Percentiles rank a stretch among this genome's conserved stretches.
phyloP scores from a whole-genome alignment of 2,329 filamentous ascomycete species.

The Alternaria panax region DNA sequence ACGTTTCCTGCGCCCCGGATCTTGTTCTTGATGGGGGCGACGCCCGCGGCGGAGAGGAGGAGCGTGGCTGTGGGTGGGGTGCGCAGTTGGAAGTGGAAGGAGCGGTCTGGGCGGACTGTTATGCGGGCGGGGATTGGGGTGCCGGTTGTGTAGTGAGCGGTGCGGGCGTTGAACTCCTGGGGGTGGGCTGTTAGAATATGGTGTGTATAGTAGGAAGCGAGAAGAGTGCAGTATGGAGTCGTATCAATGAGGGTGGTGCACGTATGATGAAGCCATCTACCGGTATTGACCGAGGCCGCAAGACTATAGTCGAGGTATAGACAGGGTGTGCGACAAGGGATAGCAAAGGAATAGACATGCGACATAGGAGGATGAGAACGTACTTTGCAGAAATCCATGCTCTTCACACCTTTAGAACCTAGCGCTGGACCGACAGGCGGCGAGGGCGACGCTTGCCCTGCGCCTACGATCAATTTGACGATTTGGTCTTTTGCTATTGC shows the following conservation, averaged over 20 bases:
- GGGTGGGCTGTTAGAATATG: not conserved
- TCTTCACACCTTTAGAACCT: slow-evolving; percentile 97
- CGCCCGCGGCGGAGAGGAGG: slow-evolving; percentile 81
- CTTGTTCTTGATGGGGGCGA: slow-evolving; percentile 76
- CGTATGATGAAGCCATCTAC: no score
- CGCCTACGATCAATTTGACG: slow-evolving; percentile 97
- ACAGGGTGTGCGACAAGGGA: not conserved
- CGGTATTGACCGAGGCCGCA: no score
- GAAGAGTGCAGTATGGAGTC: no score
- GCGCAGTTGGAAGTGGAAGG: slow-evolving; percentile 90
- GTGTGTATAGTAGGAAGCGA: no score
- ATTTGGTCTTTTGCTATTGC: slow-evolving; percentile 59
- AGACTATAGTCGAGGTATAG: no score
- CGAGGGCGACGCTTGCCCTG: slow-evolving; percentile 91
- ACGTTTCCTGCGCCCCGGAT: slow-evolving; percentile 71
- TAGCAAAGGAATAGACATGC: not conserved
- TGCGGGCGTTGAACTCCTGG: slow-evolving; percentile 96
- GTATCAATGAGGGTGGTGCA: no score
- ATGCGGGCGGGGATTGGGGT: slow-evolving; percentile 91
- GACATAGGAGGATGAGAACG: not conserved
- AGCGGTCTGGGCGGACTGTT: slow-evolving; percentile 89
- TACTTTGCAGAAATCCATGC: slow-evolving; percentile 93
- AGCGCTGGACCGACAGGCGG: slow-evolving; percentile 95
- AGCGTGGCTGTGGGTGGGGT: slow-evolving; percentile 95
- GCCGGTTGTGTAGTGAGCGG: slow-evolving; percentile 80